phyloP scores from a whole-genome alignment of 345 rosid species.

The Hypericum perforatum region DNA sequence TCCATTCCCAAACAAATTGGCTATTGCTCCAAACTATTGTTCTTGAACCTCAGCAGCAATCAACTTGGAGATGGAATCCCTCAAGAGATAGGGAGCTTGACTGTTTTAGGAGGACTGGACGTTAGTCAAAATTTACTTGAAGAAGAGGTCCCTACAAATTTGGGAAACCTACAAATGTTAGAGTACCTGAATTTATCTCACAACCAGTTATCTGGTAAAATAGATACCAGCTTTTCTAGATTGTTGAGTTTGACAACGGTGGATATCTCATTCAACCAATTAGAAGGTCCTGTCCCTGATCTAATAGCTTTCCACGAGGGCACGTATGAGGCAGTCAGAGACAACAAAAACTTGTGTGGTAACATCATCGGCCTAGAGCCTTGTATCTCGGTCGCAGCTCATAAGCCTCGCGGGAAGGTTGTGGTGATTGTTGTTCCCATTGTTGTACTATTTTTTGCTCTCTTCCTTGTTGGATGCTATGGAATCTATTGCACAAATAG shows the following conservation, averaged over 20 bases:
- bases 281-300: slow-evolving; percentile 29
- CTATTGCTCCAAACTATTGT: too few relatives aligned
- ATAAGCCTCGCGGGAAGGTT: neutral
- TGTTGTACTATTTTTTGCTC: neutral
- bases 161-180: too few relatives aligned
- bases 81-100: too few relatives aligned
- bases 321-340: slow-evolving; percentile 3
- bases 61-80: too few relatives aligned
- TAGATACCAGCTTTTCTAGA: too few relatives aligned
- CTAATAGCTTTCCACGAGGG: slow-evolving; percentile 20
- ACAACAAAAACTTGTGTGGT: slow-evolving; percentile 25
- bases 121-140: too few relatives aligned
- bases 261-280: slow-evolving; percentile 23
- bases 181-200: too few relatives aligned
- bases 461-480: neutral
- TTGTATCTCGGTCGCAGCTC: neutral
- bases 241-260: neutral
- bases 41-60: too few relatives aligned
- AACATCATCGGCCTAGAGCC: slow-evolving; percentile 11
- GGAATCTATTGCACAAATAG: neutral
- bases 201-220: too few relatives aligned
- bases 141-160: too few relatives aligned
- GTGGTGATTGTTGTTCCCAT: slow-evolving; percentile 7
- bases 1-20: too few relatives aligned
- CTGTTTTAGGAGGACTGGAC: too few relatives aligned